Evolutionary conservation across 78 protist species (phyloP).

Genomic region (Creolimax fragrantissima): DNA sequence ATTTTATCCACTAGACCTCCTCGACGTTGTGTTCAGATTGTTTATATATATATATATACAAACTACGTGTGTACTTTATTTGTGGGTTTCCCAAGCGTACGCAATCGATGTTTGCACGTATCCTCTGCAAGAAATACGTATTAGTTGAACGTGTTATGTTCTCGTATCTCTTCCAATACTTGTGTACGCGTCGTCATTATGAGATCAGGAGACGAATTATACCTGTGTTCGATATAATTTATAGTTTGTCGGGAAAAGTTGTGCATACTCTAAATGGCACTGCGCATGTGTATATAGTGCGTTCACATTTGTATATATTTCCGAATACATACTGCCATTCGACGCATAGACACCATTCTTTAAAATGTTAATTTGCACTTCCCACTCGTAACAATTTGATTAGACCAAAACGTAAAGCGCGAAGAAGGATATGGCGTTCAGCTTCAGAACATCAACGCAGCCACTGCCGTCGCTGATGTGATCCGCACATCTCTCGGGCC

Average conservation of each 20-base stretch:
- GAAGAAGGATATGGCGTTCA: conserved; percentile 88
- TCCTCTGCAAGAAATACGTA: not conserved
- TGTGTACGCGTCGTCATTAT: too few relatives aligned
- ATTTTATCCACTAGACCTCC: not conserved
- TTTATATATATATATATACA: not conserved
- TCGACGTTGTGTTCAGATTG: not conserved
- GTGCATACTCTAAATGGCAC: not conserved
- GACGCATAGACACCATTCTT: not conserved
- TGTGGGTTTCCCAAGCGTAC: not conserved
- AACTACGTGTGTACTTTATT: not conserved
- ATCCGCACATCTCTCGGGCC: conserved; percentile 98
- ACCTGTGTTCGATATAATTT: not conserved
- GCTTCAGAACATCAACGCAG: conserved; percentile 83
- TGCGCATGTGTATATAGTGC: not conserved
- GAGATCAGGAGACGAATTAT: too few relatives aligned
- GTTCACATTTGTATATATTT: not conserved
- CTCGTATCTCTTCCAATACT: too few relatives aligned
- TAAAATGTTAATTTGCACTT: not conserved
- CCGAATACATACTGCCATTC: not conserved
- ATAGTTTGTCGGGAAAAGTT: not conserved
- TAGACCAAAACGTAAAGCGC: conserved; percentile 62
- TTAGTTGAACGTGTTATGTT: not conserved
- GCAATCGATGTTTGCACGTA: not conserved
- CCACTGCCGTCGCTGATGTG: conserved; percentile 89
- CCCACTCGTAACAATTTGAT: not conserved